Percentiles rank a stretch among this genome's conserved stretches.
Conservation (phyloP, 768 basidiomycete species). For the Cubamyces sp. region DNA sequence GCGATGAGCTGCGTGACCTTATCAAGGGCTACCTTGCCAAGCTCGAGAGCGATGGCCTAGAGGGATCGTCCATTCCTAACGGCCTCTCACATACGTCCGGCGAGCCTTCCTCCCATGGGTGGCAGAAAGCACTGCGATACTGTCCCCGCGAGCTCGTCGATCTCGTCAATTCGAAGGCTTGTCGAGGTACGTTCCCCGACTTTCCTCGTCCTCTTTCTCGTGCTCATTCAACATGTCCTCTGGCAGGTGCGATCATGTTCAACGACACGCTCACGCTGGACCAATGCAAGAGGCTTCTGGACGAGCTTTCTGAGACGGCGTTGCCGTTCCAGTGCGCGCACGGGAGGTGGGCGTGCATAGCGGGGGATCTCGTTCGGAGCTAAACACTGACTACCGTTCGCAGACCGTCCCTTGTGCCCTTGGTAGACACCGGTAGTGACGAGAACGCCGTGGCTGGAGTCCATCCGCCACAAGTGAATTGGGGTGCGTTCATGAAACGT, state of each 20-base stretch:
- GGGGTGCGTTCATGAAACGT: conserved; percentile 8
- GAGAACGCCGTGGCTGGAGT: background rate
- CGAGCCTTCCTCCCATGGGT: conserved; percentile 31
- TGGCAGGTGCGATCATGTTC: conserved; percentile 94
- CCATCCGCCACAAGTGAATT: background rate
- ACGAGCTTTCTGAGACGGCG: conserved; percentile 66
- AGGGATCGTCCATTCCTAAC: conserved; percentile 16
- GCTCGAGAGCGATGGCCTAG: conserved; percentile 52
- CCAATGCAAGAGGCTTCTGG: conserved; percentile 74
- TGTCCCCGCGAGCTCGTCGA: conserved; percentile 86
- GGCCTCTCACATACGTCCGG: background rate
- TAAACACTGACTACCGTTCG: background rate
- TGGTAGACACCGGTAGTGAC: conserved; percentile 16
- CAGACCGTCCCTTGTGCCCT: conserved; percentile 30
- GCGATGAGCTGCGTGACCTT: conserved; percentile 74
- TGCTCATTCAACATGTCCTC: background rate
- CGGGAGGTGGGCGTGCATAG: conserved; percentile 59
- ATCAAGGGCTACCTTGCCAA: conserved; percentile 73
- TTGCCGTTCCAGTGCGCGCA: conserved; percentile 98
- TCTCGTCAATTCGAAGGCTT: conserved; percentile 93
- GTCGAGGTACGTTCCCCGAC: conserved; percentile 65
- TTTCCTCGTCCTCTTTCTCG: conserved; percentile 2
- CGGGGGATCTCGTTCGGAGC: background rate
- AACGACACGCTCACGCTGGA: conserved; percentile 72
- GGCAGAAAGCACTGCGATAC: conserved; percentile 77